Evolutionary conservation across 2,329 filamentous ascomycete species (phyloP).

Genomic region (Aspergillus carbonarius): DNA sequence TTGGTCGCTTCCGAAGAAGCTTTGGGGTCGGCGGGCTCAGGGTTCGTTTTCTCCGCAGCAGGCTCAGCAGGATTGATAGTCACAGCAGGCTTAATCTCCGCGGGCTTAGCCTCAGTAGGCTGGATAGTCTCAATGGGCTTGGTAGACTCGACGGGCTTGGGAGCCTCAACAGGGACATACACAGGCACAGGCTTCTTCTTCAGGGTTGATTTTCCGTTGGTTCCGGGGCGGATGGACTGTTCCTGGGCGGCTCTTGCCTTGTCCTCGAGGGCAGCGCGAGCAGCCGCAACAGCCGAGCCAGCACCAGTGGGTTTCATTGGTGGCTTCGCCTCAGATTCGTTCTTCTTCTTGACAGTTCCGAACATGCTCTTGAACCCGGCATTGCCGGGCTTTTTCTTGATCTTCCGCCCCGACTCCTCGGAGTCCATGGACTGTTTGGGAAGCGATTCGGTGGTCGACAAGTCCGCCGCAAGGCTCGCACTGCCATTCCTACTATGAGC

Average conservation of each 20-base stretch:
- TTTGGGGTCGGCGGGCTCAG: slow-evolving; percentile 14
- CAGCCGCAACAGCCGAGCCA: slow-evolving; percentile 42
- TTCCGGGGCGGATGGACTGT: slow-evolving; percentile 19
- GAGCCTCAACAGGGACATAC: slow-evolving; percentile 10
- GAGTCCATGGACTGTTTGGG: slow-evolving; percentile 33
- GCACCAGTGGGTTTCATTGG: slow-evolving; percentile 35
- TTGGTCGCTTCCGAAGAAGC: slow-evolving; percentile 13
- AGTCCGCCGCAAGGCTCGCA: slow-evolving; percentile 20
- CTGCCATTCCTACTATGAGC: slow-evolving; percentile 18
- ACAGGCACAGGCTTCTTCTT: slow-evolving; percentile 37
- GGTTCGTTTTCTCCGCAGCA: slow-evolving; percentile 12
- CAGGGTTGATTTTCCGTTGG: slow-evolving; percentile 27
- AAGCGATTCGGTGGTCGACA: slow-evolving; percentile 29
- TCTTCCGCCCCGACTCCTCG: slow-evolving; percentile 42
- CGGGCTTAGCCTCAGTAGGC: slow-evolving; percentile 1
- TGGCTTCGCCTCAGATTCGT: slow-evolving; percentile 23
- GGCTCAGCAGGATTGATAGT: background rate
- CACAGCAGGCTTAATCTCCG: slow-evolving; percentile 10
- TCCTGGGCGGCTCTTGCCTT: slow-evolving; percentile 37
- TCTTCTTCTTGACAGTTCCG: slow-evolving; percentile 42
- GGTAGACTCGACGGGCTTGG: slow-evolving; percentile 6
- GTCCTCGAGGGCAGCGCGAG: slow-evolving; percentile 43
- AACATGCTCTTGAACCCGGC: slow-evolving; percentile 48
- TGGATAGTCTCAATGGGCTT: slow-evolving; percentile 1
- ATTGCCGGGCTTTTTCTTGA: slow-evolving; percentile 44